Evolutionary conservation across 345 rosid species (phyloP).

Genomic region (Boechera retrofracta): DNA sequence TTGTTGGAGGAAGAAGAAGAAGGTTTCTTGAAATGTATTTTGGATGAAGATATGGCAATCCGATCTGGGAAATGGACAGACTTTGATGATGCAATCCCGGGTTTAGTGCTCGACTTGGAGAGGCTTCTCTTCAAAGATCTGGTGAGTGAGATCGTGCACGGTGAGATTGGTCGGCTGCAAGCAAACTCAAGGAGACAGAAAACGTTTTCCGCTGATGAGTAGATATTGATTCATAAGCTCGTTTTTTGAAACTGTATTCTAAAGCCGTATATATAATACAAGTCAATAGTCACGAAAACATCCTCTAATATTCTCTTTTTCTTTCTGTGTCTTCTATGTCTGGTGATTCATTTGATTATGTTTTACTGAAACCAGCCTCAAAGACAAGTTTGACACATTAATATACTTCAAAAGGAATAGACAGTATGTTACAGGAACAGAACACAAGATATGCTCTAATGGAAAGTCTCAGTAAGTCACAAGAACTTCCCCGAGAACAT

Average conservation of each 20-base stretch:
- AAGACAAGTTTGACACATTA: background rate
- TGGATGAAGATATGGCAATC: slow-evolving; percentile 64
- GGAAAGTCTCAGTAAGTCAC: background rate
- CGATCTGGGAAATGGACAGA: slow-evolving; percentile 64
- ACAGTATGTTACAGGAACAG: background rate
- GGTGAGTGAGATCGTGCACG: slow-evolving; percentile 72
- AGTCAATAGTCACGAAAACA: background rate
- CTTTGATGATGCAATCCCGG: slow-evolving; percentile 54
- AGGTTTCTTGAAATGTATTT: slow-evolving; percentile 57
- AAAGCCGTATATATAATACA: slow-evolving; percentile 18
- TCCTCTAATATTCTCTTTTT: background rate
- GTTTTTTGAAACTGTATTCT: background rate
- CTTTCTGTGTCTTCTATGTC: background rate
- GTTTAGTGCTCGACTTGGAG: slow-evolving; percentile 72
- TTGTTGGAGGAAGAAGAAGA: slow-evolving; percentile 56
- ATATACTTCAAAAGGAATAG: background rate
- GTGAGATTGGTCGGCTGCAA: slow-evolving; percentile 54
- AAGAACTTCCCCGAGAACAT: background rate
- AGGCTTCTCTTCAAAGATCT: slow-evolving; percentile 82
- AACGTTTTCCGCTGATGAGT: slow-evolving; percentile 55
- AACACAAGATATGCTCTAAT: background rate
- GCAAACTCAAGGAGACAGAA: slow-evolving; percentile 52
- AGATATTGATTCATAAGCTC: slow-evolving; percentile 18
- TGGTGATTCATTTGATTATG: slow-evolving; percentile 23
- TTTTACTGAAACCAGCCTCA: background rate